Base-by-base conservation (phyloP, 176 grass and related monocot species). In the Ensete ventricosum region DNA sequence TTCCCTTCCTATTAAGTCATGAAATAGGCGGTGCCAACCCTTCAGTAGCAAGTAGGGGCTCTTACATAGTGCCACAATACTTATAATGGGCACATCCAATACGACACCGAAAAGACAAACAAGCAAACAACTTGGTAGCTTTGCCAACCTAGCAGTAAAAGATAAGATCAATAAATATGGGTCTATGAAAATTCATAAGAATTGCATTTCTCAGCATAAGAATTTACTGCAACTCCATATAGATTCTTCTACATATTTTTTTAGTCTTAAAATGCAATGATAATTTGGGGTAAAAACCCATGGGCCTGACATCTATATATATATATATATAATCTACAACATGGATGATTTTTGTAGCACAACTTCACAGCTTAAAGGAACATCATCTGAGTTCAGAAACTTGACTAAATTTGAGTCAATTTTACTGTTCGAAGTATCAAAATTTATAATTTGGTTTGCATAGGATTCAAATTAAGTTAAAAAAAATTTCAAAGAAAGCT, bases 1-100 rank as follows among this genome's bases (percentile, higher is more conserved):
- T 83, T 97, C 90, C 81, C 94, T 90, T 67, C 90, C 90, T 62
- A 89, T 82, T 55, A 97, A 81, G 76, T 97, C 94, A 26, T 88
- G 83, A 1, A 87, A 91, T 50, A 97, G 72, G 62, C 88, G 87
- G 29, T 93, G 81, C 90, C 94, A 97, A 84, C 94, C 94, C 84
- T 89, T 97, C 52, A 97, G 58, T 49, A 91, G 64, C 90, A 93
- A 91, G 72, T 71, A 87, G 7, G 88, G 90, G 72, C 94, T 91
- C 88, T 97, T 97, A 81, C 76, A 89, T 60, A 97, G 80, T 71
- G 94, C 90, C 68, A 91, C 83, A 20, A 34, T 62, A 83, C 80
- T 97, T 66, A 97, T 82, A 80, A 90, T 81, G 24, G 90, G 72
- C 6, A 93, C 84, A 78, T 93, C 94, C 49, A 91, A 62, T 64